phyloP scores from a whole-genome alignment of 257 asterid species.

The Schizonepeta tenuifolia region DNA sequence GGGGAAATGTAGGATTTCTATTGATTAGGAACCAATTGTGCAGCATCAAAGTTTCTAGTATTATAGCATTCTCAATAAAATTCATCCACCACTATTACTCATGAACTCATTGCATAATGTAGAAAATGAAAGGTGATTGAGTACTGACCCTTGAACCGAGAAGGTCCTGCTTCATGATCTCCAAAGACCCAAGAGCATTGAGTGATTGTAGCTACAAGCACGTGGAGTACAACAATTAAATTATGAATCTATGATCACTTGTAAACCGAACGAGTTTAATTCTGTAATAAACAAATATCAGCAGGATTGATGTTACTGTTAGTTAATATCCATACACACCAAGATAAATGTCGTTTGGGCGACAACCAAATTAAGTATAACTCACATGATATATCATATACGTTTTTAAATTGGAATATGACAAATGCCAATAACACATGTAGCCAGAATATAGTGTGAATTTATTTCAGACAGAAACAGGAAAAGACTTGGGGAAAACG shows the following conservation, averaged over 20 bases:
- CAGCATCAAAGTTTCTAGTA: not conserved
- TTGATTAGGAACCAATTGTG: not conserved
- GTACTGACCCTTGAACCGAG: constrained; percentile 55
- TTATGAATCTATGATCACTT: constrained; percentile 14
- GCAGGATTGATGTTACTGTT: not conserved
- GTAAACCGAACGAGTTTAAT: not conserved
- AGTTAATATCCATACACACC: not conserved
- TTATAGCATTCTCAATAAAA: not conserved
- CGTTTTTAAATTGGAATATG: too few species aligned
- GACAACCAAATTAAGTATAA: not conserved
- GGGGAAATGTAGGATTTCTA: not conserved
- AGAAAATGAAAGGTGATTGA: constrained; percentile 7
- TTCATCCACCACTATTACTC: constrained; percentile 17
- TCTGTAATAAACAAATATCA: not conserved
- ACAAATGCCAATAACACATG: not conserved
- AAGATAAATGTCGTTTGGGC: not conserved
- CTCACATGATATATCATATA: not conserved
- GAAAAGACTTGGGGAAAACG: not conserved
- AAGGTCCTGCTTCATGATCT: constrained; percentile 51
- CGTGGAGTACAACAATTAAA: constrained; percentile 11
- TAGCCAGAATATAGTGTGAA: not conserved
- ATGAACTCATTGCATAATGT: constrained; percentile 4
- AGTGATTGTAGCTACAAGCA: constrained; percentile 77
- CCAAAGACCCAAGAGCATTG: constrained; percentile 65
- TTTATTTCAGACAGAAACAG: too few species aligned